Conservation (phyloP, 202 grass and related monocot species). For the Eragrostis tef region DNA sequence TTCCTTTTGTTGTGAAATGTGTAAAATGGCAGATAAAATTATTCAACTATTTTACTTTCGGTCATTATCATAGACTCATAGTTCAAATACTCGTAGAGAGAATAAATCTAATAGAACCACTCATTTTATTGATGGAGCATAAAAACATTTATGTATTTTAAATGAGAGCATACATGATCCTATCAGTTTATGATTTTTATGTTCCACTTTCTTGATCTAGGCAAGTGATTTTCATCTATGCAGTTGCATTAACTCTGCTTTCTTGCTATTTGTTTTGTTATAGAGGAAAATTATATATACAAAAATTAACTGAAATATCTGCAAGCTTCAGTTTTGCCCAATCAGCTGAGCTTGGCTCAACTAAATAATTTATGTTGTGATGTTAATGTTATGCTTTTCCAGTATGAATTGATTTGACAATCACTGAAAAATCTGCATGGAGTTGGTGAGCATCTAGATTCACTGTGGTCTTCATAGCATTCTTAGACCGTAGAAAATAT, state of each 20-base stretch:
- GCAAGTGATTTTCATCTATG: not conserved
- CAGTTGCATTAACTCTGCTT: not conserved
- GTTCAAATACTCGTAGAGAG: not conserved
- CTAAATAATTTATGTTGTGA: too few relatives aligned
- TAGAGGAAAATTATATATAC: too few relatives aligned
- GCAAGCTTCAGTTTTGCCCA: too few relatives aligned
- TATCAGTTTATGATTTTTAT: not conserved
- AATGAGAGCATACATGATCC: not conserved
- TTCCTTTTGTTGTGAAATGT: slow-evolving; percentile 21
- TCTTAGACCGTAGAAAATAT: too few relatives aligned
- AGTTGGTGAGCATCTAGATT: too few relatives aligned
- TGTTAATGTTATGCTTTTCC: too few relatives aligned
- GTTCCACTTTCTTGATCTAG: slow-evolving; percentile 3
- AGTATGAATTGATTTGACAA: too few relatives aligned
- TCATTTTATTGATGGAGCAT: not conserved
- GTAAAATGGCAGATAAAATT: slow-evolving; percentile 9
- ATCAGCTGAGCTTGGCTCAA: too few relatives aligned
- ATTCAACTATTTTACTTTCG: not conserved
- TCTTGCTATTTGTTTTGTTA: too few relatives aligned
- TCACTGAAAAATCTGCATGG: too few relatives aligned
- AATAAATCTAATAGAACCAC: not conserved
- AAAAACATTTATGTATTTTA: not conserved
- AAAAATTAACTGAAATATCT: not conserved
- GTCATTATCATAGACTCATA: slow-evolving; percentile 23
- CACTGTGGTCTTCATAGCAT: too few relatives aligned